These are phyloP conservation scores for Vanderwaltozyma yarrowii DNA, from an alignment of 805 yeast species.

Conservation along the genomic window DNA sequence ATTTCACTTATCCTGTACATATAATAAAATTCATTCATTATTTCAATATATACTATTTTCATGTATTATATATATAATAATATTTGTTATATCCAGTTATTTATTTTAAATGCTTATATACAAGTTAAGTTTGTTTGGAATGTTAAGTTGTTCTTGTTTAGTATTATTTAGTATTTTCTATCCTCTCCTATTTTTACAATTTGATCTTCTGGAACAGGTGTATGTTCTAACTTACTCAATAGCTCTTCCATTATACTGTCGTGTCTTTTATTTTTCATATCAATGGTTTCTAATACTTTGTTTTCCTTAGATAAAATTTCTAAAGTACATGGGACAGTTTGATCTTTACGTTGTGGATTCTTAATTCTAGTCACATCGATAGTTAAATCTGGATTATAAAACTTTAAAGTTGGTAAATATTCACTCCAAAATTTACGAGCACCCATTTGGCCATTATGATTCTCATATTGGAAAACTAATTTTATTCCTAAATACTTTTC, in stretches of 20 bases:
- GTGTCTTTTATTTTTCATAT: conserved; percentile 42
- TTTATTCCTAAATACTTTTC: conserved; percentile 32
- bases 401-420: conserved; percentile 65
- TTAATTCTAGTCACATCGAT: conserved; percentile 51
- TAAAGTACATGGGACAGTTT: conserved; percentile 22
- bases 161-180: not conserved
- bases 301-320: conserved; percentile 16
- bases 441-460: conserved; percentile 50
- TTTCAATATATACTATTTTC: too few relatives aligned
- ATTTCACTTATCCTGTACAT: not conserved
- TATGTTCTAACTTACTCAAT: conserved; percentile 42
- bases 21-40: not conserved
- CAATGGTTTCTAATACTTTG: conserved; percentile 30
- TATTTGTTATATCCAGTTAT: too few relatives aligned
- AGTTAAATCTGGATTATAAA: conserved; percentile 66
- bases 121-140: too few relatives aligned
- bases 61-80: too few relatives aligned
- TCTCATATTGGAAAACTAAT: conserved; percentile 40
- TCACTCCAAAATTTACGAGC: conserved; percentile 67
- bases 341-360: conserved; percentile 16
- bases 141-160: too few relatives aligned
- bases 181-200: conserved; percentile 19
- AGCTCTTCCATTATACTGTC: conserved; percentile 49
- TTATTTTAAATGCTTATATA: too few relatives aligned
- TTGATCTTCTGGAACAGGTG: conserved; percentile 37